A percentile compares a stretch with the other conserved stretches of the same genome.
Evolutionary conservation across 768 basidiomycete genomes (phyloP).

Genomic region (Kwoniella botswanensis): DNA sequence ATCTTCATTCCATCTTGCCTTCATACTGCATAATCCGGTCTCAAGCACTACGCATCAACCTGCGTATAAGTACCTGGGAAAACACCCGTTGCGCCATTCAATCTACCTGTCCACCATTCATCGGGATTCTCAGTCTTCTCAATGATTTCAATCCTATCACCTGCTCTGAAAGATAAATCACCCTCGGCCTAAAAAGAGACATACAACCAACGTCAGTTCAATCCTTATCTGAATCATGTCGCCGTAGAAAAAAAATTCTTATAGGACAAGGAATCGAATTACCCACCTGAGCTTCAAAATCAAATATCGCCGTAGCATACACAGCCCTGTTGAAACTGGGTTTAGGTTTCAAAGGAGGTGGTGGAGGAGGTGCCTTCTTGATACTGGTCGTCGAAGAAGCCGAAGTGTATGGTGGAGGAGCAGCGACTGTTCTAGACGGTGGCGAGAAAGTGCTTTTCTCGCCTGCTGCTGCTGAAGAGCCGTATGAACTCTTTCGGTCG

Average conservation of each 20-base stretch:
- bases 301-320: conserved; percentile 91
- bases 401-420: conserved; percentile 63
- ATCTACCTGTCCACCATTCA: conserved; percentile 84
- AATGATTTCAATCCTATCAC: conserved; percentile 77
- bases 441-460: conserved; percentile 29
- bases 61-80: conserved; percentile 66
- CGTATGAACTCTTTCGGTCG: conserved; percentile 61
- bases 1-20: neutral
- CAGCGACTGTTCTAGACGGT: conserved; percentile 45
- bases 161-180: conserved; percentile 77
- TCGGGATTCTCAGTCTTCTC: conserved; percentile 70
- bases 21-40: too few species aligned
- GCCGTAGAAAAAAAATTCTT: neutral
- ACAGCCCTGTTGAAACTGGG: conserved; percentile 71
- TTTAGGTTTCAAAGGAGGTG: conserved; percentile 87
- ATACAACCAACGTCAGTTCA: conserved; percentile 6
- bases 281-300: conserved; percentile 84
- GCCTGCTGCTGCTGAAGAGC: conserved; percentile 16
- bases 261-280: neutral
- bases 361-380: conserved; percentile 86
- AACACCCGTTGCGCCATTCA: conserved; percentile 71
- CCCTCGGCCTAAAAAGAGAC: conserved; percentile 69
- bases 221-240: neutral
- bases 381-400: conserved; percentile 59
- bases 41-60: conserved; percentile 30